Percentiles rank a stretch among this genome's conserved stretches.
phyloP scores from a whole-genome alignment of 2,329 filamentous ascomycete species.

The Colletotrichum simmondsii region DNA sequence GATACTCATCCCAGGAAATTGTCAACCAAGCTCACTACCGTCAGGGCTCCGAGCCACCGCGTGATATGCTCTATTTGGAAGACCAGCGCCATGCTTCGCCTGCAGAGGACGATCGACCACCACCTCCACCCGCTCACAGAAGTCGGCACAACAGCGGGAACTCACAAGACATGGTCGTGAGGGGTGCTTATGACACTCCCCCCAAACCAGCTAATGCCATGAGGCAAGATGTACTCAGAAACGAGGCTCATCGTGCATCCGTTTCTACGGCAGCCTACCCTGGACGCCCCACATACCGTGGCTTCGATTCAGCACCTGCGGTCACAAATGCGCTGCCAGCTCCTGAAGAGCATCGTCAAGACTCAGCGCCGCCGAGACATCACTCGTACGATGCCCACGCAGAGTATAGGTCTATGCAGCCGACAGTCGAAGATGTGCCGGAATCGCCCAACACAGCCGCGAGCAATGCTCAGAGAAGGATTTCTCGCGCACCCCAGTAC shows the following conservation, averaged over 20 bases:
- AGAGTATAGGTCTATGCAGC: slow-evolving; percentile 66
- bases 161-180: slow-evolving; percentile 53
- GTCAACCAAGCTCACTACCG: slow-evolving; percentile 51
- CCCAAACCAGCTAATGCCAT: slow-evolving; percentile 59
- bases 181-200: slow-evolving; percentile 52
- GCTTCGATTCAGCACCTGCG: slow-evolving; percentile 59
- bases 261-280: slow-evolving; percentile 56
- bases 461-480: slow-evolving; percentile 40
- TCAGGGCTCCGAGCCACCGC: slow-evolving; percentile 47
- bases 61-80: slow-evolving; percentile 43
- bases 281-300: slow-evolving; percentile 63
- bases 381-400: slow-evolving; percentile 63
- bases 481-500: slow-evolving; percentile 39
- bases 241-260: slow-evolving; percentile 66
- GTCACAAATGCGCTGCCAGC: slow-evolving; percentile 44
- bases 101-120: slow-evolving; percentile 58
- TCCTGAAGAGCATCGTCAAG: slow-evolving; percentile 43
- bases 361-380: slow-evolving; percentile 54
- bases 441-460: slow-evolving; percentile 55
- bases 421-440: slow-evolving; percentile 72
- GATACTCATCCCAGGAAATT: slow-evolving; percentile 40
- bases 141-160: slow-evolving; percentile 56
- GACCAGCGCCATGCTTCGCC: slow-evolving; percentile 47
- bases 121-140: slow-evolving; percentile 67
- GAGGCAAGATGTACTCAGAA: slow-evolving; percentile 68